Base-by-base conservation (phyloP, 2,329 filamentous ascomycete genomes). In the Fusarium hostae region DNA sequence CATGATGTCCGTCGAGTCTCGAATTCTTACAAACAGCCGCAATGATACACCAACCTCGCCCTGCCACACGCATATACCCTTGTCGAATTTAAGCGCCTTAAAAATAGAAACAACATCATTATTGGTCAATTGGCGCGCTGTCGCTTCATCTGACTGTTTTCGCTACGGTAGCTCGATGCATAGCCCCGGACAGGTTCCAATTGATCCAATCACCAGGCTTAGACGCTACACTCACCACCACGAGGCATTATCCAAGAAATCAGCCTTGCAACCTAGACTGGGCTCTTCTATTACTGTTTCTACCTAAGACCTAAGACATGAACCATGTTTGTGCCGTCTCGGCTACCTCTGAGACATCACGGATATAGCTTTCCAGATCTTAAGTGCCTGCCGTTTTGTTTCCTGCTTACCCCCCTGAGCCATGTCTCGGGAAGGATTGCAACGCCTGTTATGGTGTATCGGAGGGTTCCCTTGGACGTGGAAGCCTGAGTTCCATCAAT, bases 71-170 rank as follows among this genome's bases (percentile, higher is more conserved):
- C 51, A 47, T 28, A 44, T 28, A 61, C 61, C 54, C 55, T 50
- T 48, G 63, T 51, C 58, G 22, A 37, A 39, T 32, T 72, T 75
- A 76, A 76, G 74, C 75, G 75, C 75, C 66, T 55, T 76, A 76
- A 75, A 76, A 76, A 75, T 76, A 76, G 74, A 64, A 51, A 26
- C 10, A 15, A 7, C 8, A 6, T 6, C 22, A 2, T 45, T 3
- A 75, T 76, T 76, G 66, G 75, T 24, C 47, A 20, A 54, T 75
- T 75, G 63, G 70, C 74, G 75, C 75, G 75, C 62, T 47, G 52
- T 47, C 54, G 60, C 71, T 73, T 60, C 39, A 66, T 62, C 68
- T 74, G 68, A 70, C 63, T 51, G 64, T 68, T 68, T 63, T 57
- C 56, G 63, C 59, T 68, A 37, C 62, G 26, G 44, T 63, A 70